A percentile compares a stretch with the other conserved stretches of the same genome.
Conservation (phyloP, 2,329 filamentous ascomycete genomes). For the Paraphoma sp. region DNA sequence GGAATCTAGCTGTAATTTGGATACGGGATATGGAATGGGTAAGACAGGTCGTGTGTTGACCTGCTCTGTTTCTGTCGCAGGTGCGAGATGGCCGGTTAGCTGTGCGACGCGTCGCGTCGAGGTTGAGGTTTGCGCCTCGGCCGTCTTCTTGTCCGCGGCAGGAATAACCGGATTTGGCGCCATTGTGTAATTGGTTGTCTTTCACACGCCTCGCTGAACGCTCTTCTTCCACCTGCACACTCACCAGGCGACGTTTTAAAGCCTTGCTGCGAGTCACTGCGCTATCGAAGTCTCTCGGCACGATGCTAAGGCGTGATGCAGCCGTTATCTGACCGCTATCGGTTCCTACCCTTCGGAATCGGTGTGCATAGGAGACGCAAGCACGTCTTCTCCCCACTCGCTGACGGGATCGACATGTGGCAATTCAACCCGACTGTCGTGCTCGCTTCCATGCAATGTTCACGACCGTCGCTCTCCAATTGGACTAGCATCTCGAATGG, state of each 20-base stretch:
- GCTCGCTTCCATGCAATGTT: conserved; percentile 14
- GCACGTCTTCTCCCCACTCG: conserved; percentile 42
- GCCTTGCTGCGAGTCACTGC: neutral
- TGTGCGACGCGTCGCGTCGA: conserved; percentile 35
- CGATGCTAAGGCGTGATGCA: neutral
- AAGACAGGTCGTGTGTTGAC: conserved; percentile 14
- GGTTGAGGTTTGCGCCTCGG: conserved; percentile 16
- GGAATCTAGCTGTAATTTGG: conserved; percentile 33
- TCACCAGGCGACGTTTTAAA: conserved; percentile 9
- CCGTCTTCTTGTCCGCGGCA: conserved; percentile 15
- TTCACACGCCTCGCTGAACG: neutral
- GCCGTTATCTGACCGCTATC: conserved; percentile 21
- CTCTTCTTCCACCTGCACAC: neutral
- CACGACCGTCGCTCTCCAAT: neutral
- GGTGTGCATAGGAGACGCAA: conserved; percentile 16
- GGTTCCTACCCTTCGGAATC: conserved; percentile 6
- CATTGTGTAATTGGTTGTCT: conserved; percentile 15
- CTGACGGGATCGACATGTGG: conserved; percentile 34
- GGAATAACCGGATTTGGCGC: conserved; percentile 18
- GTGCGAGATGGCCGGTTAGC: conserved; percentile 33
- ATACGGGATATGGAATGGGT: conserved; percentile 34
- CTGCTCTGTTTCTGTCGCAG: conserved; percentile 20
- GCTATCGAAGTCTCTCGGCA: neutral
- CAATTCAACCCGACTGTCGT: conserved; percentile 13
- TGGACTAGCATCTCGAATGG: neutral